Evolutionary conservation across 768 basidiomycete genomes (phyloP), one percentile per base, ranked within the genome.

Genomic region (Megacollybia marginata): DNA sequence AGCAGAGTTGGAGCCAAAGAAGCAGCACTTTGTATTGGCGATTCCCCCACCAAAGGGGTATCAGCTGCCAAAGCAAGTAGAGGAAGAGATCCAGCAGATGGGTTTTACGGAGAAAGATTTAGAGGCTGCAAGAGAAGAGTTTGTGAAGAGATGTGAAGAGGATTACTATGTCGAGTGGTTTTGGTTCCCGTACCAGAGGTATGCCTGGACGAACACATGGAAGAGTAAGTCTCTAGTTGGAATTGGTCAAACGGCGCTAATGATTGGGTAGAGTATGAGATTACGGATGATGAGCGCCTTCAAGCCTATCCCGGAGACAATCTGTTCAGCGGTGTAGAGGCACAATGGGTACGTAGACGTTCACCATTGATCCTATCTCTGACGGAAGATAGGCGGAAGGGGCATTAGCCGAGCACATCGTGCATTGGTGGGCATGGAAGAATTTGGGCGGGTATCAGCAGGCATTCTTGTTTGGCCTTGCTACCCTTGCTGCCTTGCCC

Each of bases 81-180:
- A 55, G 32, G 35, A 33, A 16, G 53, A 58, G n/a, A 57, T 58
- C 42, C 36, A 50, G 42, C 43, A 47, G 35, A 31, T 49, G 1
- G 45, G 48, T 10, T 58, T 59, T 47, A 54, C 53, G 9, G 44
- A 54, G 19, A 48, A 46, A 38, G 34, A 53, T 28, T 48, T 56
- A 11, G 54, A 59, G 40, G 43, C 50, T 4, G 61, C 62, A 38
- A 42, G 55, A 11, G 19, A 48, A 36, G 55, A 62, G 15, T 62
- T 61, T 48, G 50, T 55, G 28, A 44, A 38, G 33, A 46, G 58
- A 32, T 58, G 59, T 32, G 48, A 62, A 53, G 47, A 56, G 19
- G 59, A 64, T 42, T 62, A 59, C 46, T 61, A 61, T 49, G 46
- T 57, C 33, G 62, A 64, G 50, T 64, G 57, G 57, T 64, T 64